Base-by-base conservation (phyloP, 345 rosid genomes). In the Moricandia arvensis region DNA sequence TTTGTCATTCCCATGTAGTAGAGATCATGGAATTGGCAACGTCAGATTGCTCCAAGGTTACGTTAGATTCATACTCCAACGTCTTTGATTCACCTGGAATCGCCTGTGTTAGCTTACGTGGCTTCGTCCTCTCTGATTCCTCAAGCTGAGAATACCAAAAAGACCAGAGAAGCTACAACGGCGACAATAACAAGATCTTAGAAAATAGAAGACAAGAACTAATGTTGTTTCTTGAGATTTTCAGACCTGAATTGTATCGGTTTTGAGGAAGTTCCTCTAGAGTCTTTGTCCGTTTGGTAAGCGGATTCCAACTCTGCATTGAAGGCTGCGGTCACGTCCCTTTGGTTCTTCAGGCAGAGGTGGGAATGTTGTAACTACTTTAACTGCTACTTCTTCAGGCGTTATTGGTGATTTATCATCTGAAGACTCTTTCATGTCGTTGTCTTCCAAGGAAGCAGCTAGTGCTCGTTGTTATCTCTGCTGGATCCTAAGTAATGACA, bases 291-390 rank as follows among this genome's bases (percentile, higher is more conserved):
- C 98, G 74, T 88, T 90, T n/a, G 99, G 99, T 66, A 96, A 88
- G 70, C 99, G 96, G 47, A 96, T 80, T 67, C 98, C 97, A 64
- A 96, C 93, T 85, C 94, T 86, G 80, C 99, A 96, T 29, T 88
- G 76, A 27, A 88, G 76, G 68, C 81, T 86, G 61, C 88, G 87
- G 63, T 96, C 93, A 33, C 87, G 88, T 31, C 74, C 74, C 18
- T 84, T 91, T n/a, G 98, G 95, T 82, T 96, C 98, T 80, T 89
- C 93, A 16, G 91, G 93, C 15, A 96, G 86, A 59, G 89, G 83
- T 21, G 90, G 99, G 75, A 85, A 96, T 17, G 80, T 63, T 45
- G 88, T 69, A 34, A 73, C 38, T 15, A 78, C 68, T 5, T n/a
- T n/a, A n/a, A n/a, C n/a, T n/a, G n/a, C n/a, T n/a, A n/a, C n/a